Evolutionary conservation across 2,329 filamentous ascomycete species (phyloP), one percentile per base, ranked within the genome.

Genomic region (Neopestalotiopsis sp.): DNA sequence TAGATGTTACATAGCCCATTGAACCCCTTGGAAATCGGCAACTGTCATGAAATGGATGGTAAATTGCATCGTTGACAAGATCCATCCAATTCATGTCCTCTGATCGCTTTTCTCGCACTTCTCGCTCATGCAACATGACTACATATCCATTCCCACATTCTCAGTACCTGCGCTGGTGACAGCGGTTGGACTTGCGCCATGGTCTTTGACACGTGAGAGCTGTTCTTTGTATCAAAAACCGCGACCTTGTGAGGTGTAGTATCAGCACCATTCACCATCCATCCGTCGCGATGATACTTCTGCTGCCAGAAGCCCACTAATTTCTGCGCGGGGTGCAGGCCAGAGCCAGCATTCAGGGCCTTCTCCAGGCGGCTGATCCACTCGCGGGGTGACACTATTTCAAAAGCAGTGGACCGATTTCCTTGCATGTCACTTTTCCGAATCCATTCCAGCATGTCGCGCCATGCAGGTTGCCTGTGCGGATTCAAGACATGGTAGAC

Each of bases 401-500:
- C 63, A 45, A 65, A 65, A 40, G 12, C 10, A 13, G 34, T 38
- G 34, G 28, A 10, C 63, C 9, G 28, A 12, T 10, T 45, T 7
- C 52, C 63, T 20, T 49, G 24, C 24, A 28, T 32, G n/a, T 65
- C 34, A 10, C 10, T 45, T 28, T 45, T 28, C 24, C 24, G 42
- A 14, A 65, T 28, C 63, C 63, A 65, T 20, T 73, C 70, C n/a
- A 88, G 75, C 72, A 88, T 77, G 63, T 84, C 77, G 0, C 70
- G 74, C 85, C 84, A 88, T 1, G 73, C 81, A 4, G 84, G 82
- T 7, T 72, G 72, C 9, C 68, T 75, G 69, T 84, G 78, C 34
- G 82, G 79, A 69, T 87, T 88, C 34, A 88, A 71, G 2, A 88
- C 77, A 73, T 89, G 85, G 69, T 83, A 84, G 4, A 88, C 81